Percentiles rank a stretch among this genome's conserved stretches.
phyloP scores from a whole-genome alignment of 495 filamentous ascomycete species.

The Penicillium tannophilum region DNA sequence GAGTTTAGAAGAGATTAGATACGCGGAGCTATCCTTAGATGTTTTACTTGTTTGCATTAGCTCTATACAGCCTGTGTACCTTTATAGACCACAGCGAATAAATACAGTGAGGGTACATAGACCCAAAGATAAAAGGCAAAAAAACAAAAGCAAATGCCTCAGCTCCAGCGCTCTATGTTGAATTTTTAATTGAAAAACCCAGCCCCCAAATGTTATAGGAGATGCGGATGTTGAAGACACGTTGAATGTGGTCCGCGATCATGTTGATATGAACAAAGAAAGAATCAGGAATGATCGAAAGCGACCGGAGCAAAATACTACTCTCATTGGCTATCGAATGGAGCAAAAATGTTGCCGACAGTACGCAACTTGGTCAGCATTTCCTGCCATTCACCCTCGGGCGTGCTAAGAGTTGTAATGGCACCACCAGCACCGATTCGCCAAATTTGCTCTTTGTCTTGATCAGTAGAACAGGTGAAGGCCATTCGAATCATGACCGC shows the following conservation, averaged over 20 bases:
- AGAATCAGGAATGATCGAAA: background rate
- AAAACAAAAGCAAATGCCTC: constrained; percentile 5
- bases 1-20: constrained; percentile 11
- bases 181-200: constrained; percentile 26
- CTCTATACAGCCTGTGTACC: background rate
- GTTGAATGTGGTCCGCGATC: constrained; percentile 17
- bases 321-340: constrained; percentile 15
- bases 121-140: background rate
- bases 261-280: constrained; percentile 10
- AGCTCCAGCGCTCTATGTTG: constrained; percentile 39
- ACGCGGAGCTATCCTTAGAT: constrained; percentile 8
- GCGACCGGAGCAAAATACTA: background rate
- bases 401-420: constrained; percentile 76
- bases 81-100: background rate
- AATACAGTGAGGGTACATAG: background rate
- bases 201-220: constrained; percentile 8
- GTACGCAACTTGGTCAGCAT: constrained; percentile 82
- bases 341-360: constrained; percentile 56
- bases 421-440: constrained; percentile 86
- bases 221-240: constrained; percentile 39
- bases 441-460: constrained; percentile 65
- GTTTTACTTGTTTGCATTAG: constrained; percentile 43
- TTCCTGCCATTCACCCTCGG: constrained; percentile 83
- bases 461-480: constrained; percentile 52
- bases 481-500: constrained; percentile 83